Evolutionary conservation across 2,329 filamentous ascomycete species (phyloP), one percentile per base, ranked within the genome.

Genomic region (Nigrospora osmanthi): DNA sequence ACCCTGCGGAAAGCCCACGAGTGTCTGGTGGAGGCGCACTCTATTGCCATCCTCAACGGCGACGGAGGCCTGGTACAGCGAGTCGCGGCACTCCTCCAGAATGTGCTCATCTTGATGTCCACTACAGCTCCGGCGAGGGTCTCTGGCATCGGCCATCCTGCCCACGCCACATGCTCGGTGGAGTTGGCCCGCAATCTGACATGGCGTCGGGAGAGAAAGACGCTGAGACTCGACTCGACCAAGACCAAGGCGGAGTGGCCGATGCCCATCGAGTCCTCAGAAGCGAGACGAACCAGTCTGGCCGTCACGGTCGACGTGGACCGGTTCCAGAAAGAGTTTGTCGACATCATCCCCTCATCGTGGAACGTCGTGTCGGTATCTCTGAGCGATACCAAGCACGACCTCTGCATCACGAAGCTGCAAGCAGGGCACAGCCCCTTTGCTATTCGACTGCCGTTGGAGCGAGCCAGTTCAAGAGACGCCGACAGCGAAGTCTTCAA

Each of bases 321-420:
- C 37, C 71, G 73, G 23, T 94, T 95, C 56, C 86, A 91, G 59
- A 74, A 76, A 50, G 79, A 90, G 38, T 95, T 89, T 54, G 75
- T 96, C 42, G 87, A 96, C 57, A 85, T 91, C 41, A 81, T 98
- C 6, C 94, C 93, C 0, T 67, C 72, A 35, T 72, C 76, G 7
- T 98, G 93, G 93, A 89, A 82, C 39, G 85, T 90, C 2, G 71
- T 98, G 11, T 97, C 90, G 0, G 69, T 98, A 38, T 86, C 86
- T 0, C 66, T 98, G 14, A 93, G 86, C 57, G 87, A 95, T 43
- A 84, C 83, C 53, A 78, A 76, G 35, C 85, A 88, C 44, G 93
- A 97, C 58, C 76, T 98, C 5, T 89, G 87, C 53, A 83, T 97
- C 50, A 90, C 88, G n/a, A 89, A 89, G 55, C 80, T 95, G 32